These are phyloP conservation scores for Xylaria hypoxylon DNA, from an alignment of 2,329 filamentous ascomycete genomes.

Conservation along the genomic window DNA sequence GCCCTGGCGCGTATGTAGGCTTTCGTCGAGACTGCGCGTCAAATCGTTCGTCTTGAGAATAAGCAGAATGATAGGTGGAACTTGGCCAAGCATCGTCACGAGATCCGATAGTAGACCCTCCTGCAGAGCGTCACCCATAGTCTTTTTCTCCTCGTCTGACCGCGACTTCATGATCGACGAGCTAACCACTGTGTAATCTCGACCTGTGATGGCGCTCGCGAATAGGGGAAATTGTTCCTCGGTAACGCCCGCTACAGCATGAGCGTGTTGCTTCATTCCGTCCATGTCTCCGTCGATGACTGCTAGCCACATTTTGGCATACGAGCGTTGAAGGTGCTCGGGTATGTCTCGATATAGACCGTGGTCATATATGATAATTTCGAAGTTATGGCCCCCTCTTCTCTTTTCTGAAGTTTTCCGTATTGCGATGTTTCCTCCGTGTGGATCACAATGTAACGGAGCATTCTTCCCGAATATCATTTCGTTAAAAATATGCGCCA, in stretches of 20 bases:
- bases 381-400: constrained; percentile 79
- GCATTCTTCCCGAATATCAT: constrained; percentile 97
- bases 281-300: constrained; percentile 90
- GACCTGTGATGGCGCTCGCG: constrained; percentile 93
- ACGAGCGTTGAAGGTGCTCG: constrained; percentile 79
- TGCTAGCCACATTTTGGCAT: constrained; percentile 97
- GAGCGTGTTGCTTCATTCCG: constrained; percentile 87
- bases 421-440: constrained; percentile 95
- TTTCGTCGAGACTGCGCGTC: constrained; percentile 93
- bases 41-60: constrained; percentile 99
- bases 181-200: constrained; percentile 85
- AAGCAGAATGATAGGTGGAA: constrained; percentile 90
- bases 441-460: constrained; percentile 94
- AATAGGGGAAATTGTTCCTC: constrained; percentile 95
- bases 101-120: constrained; percentile 90
- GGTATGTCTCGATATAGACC: constrained; percentile 96
- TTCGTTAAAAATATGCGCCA: constrained; percentile 96
- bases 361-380: constrained; percentile 96
- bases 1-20: constrained; percentile 78
- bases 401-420: constrained; percentile 75
- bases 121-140: constrained; percentile 84
- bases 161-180: constrained; percentile 68
- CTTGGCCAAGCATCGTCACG: constrained; percentile 86
- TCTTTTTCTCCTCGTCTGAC: constrained; percentile 81
- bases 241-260: constrained; percentile 87